Evolutionary conservation across 108 stramenopile genomes (phyloP), one percentile per base, ranked within the genome.

Genomic region (Stephanodiscus triporus): DNA sequence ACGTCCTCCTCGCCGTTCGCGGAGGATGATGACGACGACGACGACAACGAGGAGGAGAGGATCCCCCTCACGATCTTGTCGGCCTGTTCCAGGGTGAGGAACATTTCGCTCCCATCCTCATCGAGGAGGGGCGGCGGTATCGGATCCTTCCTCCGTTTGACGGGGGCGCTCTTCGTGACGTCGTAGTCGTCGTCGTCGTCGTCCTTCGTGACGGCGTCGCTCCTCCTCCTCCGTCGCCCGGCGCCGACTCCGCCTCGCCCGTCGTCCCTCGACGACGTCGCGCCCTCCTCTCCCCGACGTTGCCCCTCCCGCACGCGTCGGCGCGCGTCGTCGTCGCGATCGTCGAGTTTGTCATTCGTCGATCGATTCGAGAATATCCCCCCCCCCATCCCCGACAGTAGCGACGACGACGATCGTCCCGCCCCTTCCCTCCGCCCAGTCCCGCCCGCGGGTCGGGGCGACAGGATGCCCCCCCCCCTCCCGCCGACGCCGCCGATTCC

Each of bases 31-130:
- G 40, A 40, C 10, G 40, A 40, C 10, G 30, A 17, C 6, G 34
- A 34, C 7, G 58, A 59, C 19, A 7, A 2, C 9, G 58, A 30
- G 0, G 58, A 71, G 6, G 66, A 82, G 59, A 56, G 76, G 63
- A 60, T 83, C 22, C 57, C 84, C 57, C 72, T 29, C 19, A 88
- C 87, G 23, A 84, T 75, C 24, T 59, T 40, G 22, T 87, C 63
- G 30, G 89, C 90, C 79, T 91, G 87, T 43, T 84, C 72, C 54
- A 88, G 45, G 0, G 88, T 91, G 57, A 93, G 80, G 23, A 81
- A 83, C 64, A 87, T 69, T 53, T 80, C 83, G 51, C 90, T 83
- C 11, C 89, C 88, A 66, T 86, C 65, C 48, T 90, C 85, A 61
- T 89, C 85, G 9, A 89, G 36, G 3, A 90, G 24, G 22, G 85